These are phyloP conservation scores for Sphagnum fallax DNA, from an alignment of 228 moss, liverwort and hornwort species.

Conservation along the genomic window DNA sequence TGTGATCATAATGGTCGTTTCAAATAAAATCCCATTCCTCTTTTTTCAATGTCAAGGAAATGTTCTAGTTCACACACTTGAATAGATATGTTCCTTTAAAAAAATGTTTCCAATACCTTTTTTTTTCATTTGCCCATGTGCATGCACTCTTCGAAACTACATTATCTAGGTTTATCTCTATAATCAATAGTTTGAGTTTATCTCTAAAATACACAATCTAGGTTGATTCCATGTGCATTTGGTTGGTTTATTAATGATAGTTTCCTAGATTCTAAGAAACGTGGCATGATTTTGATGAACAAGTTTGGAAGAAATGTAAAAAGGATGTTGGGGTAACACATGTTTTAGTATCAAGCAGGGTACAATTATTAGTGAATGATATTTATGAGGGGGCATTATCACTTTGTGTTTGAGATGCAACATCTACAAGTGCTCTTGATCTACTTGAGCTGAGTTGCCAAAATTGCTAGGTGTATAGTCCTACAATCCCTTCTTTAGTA, in stretches of 20 bases:
- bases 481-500: conserved; percentile 52
- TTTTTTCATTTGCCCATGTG: no score
- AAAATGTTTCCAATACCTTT: no score
- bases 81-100: no score
- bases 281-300: conserved; percentile 74
- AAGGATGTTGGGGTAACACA: conserved; percentile 46
- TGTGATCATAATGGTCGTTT: conserved; percentile 71
- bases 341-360: conserved; percentile 18
- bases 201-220: no score
- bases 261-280: conserved; percentile 15
- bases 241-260: no score
- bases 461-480: conserved; percentile 53
- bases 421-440: conserved; percentile 56
- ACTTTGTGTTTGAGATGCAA: conserved; percentile 57
- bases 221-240: no score
- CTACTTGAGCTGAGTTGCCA: conserved; percentile 62
- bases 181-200: no score
- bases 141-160: no score
- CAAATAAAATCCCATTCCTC: conserved; percentile 28
- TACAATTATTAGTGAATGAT: conserved; percentile 73
- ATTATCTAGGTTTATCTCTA: no score
- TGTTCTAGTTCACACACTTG: no score
- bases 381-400: conserved; percentile 74
- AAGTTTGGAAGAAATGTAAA: conserved; percentile 46
- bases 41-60: not conserved